phyloP scores from a whole-genome alignment of 108 stramenopile genomes.

The Cyclotella distinguenda region DNA sequence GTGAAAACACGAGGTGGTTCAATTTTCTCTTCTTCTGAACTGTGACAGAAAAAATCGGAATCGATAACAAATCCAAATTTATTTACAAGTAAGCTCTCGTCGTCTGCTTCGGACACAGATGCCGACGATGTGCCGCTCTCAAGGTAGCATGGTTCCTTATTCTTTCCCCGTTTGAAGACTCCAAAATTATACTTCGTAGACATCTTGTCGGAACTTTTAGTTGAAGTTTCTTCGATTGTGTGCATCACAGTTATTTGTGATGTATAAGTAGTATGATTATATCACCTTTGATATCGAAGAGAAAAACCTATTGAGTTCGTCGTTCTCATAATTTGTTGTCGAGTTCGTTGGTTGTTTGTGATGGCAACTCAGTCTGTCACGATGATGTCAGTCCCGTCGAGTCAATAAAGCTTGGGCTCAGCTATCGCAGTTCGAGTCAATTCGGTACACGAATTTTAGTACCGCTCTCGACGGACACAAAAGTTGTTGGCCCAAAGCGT shows the following conservation, averaged over 20 bases:
- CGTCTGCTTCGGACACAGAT: neutral
- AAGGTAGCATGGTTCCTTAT: neutral
- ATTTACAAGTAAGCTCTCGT: neutral
- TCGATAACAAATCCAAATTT: slow-evolving; percentile 5
- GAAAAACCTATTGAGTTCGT: too few species aligned
- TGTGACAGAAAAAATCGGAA: neutral
- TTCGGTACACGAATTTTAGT: too few species aligned
- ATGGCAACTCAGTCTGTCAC: too few species aligned
- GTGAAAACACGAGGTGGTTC: neutral
- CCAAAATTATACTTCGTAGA: neutral
- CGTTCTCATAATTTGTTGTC: too few species aligned
- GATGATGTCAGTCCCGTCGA: too few species aligned
- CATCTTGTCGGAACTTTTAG: neutral
- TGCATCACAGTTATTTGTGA: neutral
- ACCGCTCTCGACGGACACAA: too few species aligned
- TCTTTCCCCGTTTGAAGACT: neutral
- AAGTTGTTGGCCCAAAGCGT: too few species aligned
- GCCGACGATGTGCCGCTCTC: neutral
- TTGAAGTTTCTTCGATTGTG: neutral
- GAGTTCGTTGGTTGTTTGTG: too few species aligned
- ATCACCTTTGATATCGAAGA: too few species aligned
- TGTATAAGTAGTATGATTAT: too few species aligned
- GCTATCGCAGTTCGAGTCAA: too few species aligned
- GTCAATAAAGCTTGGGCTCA: too few species aligned
- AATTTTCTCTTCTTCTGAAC: neutral